These are phyloP conservation scores for Candida ovalis DNA, from an alignment of 805 yeast genomes.

Conservation along the genomic window DNA sequence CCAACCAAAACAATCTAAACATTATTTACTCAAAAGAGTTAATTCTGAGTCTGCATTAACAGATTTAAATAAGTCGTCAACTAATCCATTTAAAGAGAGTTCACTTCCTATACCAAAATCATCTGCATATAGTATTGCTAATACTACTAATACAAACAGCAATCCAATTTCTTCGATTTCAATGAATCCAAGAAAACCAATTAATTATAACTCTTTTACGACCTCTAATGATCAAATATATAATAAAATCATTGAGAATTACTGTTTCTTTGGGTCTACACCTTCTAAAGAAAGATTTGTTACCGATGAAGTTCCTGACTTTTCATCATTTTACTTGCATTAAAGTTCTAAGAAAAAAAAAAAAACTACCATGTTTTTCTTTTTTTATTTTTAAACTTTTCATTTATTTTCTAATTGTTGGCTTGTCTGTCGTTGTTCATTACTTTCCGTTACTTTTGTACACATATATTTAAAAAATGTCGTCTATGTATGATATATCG, in stretches of 20 bases:
- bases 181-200: not conserved
- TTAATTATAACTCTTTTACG: not conserved
- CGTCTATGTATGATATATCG: not conserved
- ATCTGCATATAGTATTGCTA: not conserved
- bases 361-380: not conserved
- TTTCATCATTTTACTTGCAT: slow-evolving; percentile 1
- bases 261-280: slow-evolving; percentile 29
- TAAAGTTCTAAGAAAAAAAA: too few species aligned
- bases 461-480: not conserved
- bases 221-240: slow-evolving; percentile 15
- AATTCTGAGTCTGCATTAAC: slow-evolving; percentile 29
- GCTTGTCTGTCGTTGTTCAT: not conserved
- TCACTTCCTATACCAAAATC: slow-evolving; percentile 4
- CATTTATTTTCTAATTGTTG: not conserved
- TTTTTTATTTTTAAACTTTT: not conserved
- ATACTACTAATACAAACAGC: not conserved
- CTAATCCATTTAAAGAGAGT: slow-evolving; percentile 9
- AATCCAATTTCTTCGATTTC: not conserved
- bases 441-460: not conserved
- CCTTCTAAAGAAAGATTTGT: not conserved
- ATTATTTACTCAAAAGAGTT: slow-evolving; percentile 25
- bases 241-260: slow-evolving; percentile 25
- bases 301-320: not conserved
- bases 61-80: slow-evolving; percentile 10
- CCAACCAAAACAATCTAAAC: slow-evolving; percentile 24